phyloP scores from a whole-genome alignment of 345 rosid species.

The Moricandia moricandioides region DNA sequence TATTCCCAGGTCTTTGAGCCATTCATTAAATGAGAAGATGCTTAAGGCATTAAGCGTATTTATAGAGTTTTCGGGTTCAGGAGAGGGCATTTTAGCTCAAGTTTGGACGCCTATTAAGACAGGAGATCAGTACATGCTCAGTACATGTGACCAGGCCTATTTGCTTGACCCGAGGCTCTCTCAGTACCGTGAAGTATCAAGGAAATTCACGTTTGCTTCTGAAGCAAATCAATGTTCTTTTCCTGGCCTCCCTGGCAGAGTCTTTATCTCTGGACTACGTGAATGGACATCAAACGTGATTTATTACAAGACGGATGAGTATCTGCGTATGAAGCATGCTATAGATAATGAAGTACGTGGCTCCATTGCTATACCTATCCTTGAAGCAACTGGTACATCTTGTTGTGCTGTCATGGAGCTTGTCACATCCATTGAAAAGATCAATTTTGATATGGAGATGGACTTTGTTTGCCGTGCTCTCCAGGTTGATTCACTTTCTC shows the following conservation, averaged over 20 bases:
- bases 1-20: slow-evolving; percentile 46
- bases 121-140: slow-evolving; percentile 60
- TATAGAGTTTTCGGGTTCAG: slow-evolving; percentile 66
- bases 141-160: slow-evolving; percentile 81
- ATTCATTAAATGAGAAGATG: slow-evolving; percentile 79
- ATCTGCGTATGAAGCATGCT: slow-evolving; percentile 67
- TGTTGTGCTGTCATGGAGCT: slow-evolving; percentile 88
- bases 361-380: slow-evolving; percentile 77
- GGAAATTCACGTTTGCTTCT: slow-evolving; percentile 68
- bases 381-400: slow-evolving; percentile 48
- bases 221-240: slow-evolving; percentile 52
- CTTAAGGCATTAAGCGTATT: slow-evolving; percentile 74
- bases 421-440: slow-evolving; percentile 70
- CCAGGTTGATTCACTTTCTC: slow-evolving; percentile 50
- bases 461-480: slow-evolving; percentile 71
- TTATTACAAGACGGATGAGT: slow-evolving; percentile 66
- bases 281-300: slow-evolving; percentile 92
- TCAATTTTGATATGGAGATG: slow-evolving; percentile 71
- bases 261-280: slow-evolving; percentile 72
- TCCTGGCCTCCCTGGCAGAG: slow-evolving; percentile 90
- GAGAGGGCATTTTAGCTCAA: slow-evolving; percentile 83
- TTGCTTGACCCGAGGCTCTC: slow-evolving; percentile 77
- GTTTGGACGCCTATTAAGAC: slow-evolving; percentile 74
- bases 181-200: slow-evolving; percentile 87
- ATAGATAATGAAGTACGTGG: slow-evolving; percentile 67